Evolutionary conservation across 805 yeast genomes (phyloP).

Genomic region (Wickerhamomyces subpelliculosus): DNA sequence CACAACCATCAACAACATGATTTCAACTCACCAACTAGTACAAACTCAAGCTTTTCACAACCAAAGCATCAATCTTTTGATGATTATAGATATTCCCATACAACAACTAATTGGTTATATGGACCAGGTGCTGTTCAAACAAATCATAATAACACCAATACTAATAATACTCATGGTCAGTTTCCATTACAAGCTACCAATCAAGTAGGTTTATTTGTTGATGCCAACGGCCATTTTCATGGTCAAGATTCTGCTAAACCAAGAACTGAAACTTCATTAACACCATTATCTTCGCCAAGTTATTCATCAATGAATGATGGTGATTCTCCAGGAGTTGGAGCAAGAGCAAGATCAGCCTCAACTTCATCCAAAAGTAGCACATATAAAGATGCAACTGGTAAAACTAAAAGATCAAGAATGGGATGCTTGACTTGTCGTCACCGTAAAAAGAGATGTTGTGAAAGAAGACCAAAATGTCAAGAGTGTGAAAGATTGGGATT

Average conservation of each 20-base stretch:
- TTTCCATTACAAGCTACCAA: not conserved
- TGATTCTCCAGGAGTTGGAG: too few relatives aligned
- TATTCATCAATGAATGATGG: not conserved
- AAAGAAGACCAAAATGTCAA: constrained; percentile 54
- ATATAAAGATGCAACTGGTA: constrained; percentile 3
- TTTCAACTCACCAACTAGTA: not conserved
- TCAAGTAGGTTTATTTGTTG: too few relatives aligned
- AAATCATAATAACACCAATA: too few relatives aligned
- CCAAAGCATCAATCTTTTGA: not conserved
- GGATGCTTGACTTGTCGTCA: constrained; percentile 78
- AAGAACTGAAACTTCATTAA: not conserved
- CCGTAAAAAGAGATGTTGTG: constrained; percentile 75
- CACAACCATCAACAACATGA: not conserved
- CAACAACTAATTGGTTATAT: not conserved
- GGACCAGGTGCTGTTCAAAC: not conserved
- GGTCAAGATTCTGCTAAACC: not conserved
- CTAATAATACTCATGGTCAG: too few relatives aligned
- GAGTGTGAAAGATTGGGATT: constrained; percentile 63
- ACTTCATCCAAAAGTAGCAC: not conserved
- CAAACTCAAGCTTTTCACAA: not conserved
- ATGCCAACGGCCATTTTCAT: too few relatives aligned
- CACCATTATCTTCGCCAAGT: not conserved
- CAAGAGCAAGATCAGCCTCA: too few relatives aligned
- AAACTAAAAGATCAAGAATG: constrained; percentile 45
- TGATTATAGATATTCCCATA: not conserved